phyloP scores from a whole-genome alignment of 192 early-diverging fungal species.

The Backusella tarrabulga region DNA sequence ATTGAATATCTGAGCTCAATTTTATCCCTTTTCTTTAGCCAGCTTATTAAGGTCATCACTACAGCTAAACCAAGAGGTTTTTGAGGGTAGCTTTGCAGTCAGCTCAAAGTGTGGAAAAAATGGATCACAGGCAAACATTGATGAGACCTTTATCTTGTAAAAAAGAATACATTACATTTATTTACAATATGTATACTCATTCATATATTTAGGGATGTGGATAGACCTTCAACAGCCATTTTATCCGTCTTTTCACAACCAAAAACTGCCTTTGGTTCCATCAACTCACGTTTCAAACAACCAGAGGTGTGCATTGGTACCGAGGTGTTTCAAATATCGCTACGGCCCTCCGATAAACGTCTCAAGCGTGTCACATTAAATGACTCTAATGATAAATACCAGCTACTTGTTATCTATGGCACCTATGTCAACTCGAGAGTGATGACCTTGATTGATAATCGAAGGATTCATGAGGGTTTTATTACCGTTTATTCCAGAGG shows the following conservation, averaged over 20 bases:
- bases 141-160: constrained; percentile 29
- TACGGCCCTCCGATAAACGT: constrained; percentile 16
- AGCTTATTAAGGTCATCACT: not conserved
- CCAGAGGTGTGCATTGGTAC: constrained; percentile 23
- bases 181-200: no score
- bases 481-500: constrained; percentile 34
- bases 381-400: constrained; percentile 5
- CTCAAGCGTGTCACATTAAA: constrained; percentile 14
- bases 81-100: not conserved
- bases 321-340: constrained; percentile 7
- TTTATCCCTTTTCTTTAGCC: not conserved
- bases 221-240: constrained; percentile 4
- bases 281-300: constrained; percentile 3
- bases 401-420: constrained; percentile 25
- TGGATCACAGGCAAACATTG: constrained; percentile 19
- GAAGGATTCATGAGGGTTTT: constrained; percentile 22
- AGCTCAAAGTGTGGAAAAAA: constrained; percentile 27
- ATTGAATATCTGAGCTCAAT: not conserved
- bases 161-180: not conserved
- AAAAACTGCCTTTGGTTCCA: not conserved
- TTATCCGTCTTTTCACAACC: constrained; percentile 22
- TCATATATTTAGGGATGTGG: constrained; percentile 17
- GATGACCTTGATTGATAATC: constrained; percentile 11
- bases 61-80: constrained; percentile 1
- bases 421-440: constrained; percentile 19